Conservation (phyloP, 441 rosid genomes). For the Viola pubescens region DNA sequence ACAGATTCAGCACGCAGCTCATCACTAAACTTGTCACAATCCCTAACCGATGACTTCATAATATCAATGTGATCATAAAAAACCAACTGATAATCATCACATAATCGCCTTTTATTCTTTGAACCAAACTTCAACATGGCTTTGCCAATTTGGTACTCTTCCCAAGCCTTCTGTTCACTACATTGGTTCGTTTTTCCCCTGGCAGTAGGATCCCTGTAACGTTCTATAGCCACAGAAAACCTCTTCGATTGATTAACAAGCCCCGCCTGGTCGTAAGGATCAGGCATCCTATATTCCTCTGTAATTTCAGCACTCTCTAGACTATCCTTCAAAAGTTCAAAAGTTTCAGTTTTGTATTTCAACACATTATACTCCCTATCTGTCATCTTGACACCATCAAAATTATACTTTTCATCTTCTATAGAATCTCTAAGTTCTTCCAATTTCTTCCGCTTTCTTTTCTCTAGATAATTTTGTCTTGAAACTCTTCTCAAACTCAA, state of each 20-base stretch:
- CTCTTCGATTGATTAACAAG: constrained; percentile 88
- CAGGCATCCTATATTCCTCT: constrained; percentile 94
- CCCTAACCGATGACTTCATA: constrained; percentile 70
- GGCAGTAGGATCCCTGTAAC: constrained; percentile 70
- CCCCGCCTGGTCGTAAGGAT: constrained; percentile 88
- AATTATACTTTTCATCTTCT: constrained; percentile 56
- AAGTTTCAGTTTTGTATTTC: constrained; percentile 78
- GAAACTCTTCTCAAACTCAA: constrained; percentile 59
- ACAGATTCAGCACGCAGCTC: constrained; percentile 30
- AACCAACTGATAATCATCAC: constrained; percentile 78
- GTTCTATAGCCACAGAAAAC: constrained; percentile 82
- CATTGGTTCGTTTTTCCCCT: constrained; percentile 91
- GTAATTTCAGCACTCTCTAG: constrained; percentile 56
- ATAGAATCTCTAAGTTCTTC: constrained; percentile 38
- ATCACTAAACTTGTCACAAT: constrained; percentile 73
- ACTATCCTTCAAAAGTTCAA: constrained; percentile 73
- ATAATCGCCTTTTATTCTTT: constrained; percentile 56
- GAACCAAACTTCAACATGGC: constrained; percentile 77
- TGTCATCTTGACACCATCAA: constrained; percentile 64
- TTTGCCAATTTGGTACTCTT: constrained; percentile 93
- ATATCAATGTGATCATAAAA: constrained; percentile 90
- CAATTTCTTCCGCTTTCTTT: constrained; percentile 30
- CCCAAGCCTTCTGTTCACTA: constrained; percentile 99
- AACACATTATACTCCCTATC: constrained; percentile 57
- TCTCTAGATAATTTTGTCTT: constrained; percentile 49